Base-by-base conservation (phyloP, 2,329 filamentous ascomycete genomes). In the Berkeleyomyces basicola region DNA sequence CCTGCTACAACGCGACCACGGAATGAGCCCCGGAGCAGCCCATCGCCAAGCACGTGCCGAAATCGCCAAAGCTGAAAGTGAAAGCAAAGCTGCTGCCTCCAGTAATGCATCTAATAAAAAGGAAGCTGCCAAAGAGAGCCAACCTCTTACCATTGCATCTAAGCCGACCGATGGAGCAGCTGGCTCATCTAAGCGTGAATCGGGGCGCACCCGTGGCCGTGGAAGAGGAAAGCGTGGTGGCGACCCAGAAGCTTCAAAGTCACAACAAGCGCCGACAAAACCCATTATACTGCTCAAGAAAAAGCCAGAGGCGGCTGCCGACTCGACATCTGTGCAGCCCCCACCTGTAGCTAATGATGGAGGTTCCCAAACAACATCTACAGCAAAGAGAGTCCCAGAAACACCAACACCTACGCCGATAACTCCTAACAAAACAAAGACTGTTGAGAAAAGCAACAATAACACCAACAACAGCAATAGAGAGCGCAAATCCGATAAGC, bases 1-100 rank as follows among this genome's bases (percentile, higher is more conserved):
- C 14, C 82, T 87, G 61, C 68, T 87, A 16, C 83, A 86, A 70
- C 79, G 84, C 42, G 84, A 87, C 66, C 75, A 86, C 16, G 83
- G 83, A 23, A 76, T 87, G 0, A 84, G 80, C 64, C 81, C 82
- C 9, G 82, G 82, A 44, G 82, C 80, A 67, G 80, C 83, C 11
- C 81, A 84, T 70, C 76, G 83, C 64, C 79, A 80, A 69, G 80
- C 81, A 14, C 78, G 82, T 6, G 78, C 81, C 65, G 79, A 83
- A 67, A 79, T 79, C 59, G 78, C 79, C 10, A 82, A 83, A 70
- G 76, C 78, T 1, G 81, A 83, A 23, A 71, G 75, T 9, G 75
- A 77, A 49, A 66, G 71, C 10, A 80, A 79, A 66, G 40, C 70
- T 49, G 39, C 55, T 62, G 63, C 62, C 10, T 40, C 69, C 23